These are phyloP conservation scores for Haplosporangium sp. DNA, from an alignment of 371 early-diverging fungal species.

Conservation along the genomic window DNA sequence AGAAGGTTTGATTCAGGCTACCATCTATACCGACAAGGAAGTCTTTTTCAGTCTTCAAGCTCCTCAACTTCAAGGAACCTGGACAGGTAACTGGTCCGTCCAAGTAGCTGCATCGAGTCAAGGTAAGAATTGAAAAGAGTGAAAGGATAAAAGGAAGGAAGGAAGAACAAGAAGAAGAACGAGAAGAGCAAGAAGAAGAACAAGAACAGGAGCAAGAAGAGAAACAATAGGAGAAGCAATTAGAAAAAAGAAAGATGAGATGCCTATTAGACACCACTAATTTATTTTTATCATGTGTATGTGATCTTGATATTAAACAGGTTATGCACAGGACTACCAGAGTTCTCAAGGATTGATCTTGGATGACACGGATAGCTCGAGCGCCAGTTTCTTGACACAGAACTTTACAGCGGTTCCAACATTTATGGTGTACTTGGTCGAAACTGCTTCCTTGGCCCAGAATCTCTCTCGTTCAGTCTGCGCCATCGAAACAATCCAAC, in stretches of 20 bases:
- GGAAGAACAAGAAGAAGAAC: neutral
- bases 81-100: constrained; percentile 67
- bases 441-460: constrained; percentile 52
- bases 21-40: constrained; percentile 42
- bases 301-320: constrained; percentile 9
- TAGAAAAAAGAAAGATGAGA: too few relatives aligned
- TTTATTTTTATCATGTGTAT: neutral
- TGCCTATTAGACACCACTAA: too few relatives aligned
- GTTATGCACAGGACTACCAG: constrained; percentile 25
- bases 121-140: constrained; percentile 55
- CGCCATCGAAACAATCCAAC: constrained; percentile 54
- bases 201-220: too few relatives aligned
- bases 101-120: constrained; percentile 65
- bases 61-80: constrained; percentile 52
- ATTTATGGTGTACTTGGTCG: constrained; percentile 60
- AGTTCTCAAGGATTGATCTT: constrained; percentile 56
- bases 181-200: neutral
- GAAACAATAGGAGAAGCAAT: too few relatives aligned
- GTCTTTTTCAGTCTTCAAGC: constrained; percentile 59
- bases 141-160: neutral
- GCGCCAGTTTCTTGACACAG: constrained; percentile 64
- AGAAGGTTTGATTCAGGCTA: constrained; percentile 42
- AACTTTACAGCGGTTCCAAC: constrained; percentile 52
- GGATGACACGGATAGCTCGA: constrained; percentile 68
- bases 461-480: constrained; percentile 63